These are phyloP conservation scores for Sclerotinia spermophila DNA, from an alignment of 2,329 filamentous ascomycete species.

Conservation along the genomic window DNA sequence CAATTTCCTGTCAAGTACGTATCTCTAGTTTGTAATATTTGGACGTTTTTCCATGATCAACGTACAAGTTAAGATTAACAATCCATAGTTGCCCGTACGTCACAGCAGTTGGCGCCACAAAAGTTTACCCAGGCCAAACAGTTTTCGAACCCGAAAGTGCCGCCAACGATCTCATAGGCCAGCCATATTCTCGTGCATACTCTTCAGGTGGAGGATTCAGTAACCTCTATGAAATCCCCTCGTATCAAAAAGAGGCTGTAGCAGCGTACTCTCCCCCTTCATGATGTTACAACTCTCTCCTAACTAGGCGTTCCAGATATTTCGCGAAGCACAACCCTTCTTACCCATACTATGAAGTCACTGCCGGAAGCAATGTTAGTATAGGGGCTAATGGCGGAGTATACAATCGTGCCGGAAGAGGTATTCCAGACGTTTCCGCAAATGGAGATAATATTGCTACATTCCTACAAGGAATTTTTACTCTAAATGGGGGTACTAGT, in stretches of 20 bases:
- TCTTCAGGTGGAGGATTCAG: conserved; percentile 76
- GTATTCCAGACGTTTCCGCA: conserved; percentile 47
- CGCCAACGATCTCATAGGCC: conserved; percentile 34
- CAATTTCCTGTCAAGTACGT: conserved; percentile 37
- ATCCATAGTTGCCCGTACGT: conserved; percentile 44
- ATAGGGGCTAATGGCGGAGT: conserved; percentile 44
- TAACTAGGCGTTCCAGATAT: conserved; percentile 21
- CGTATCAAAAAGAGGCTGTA: conserved; percentile 43
- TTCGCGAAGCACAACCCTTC: conserved; percentile 29
- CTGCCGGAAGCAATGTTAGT: conserved; percentile 23
- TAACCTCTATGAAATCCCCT: conserved; percentile 45
- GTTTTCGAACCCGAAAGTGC: conserved; percentile 41
- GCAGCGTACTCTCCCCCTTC: neutral
- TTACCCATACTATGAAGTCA: conserved; percentile 27
- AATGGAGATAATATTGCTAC: conserved; percentile 38
- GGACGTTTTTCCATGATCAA: no score
- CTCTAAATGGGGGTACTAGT: conserved; percentile 15
- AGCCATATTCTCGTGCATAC: conserved; percentile 48
- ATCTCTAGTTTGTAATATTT: neutral
- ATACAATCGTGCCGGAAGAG: conserved; percentile 44
- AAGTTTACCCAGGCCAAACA: conserved; percentile 40
- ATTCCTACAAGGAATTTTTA: neutral
- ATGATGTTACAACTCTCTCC: neutral
- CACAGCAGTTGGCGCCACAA: conserved; percentile 51
- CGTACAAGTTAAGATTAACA: neutral